A percentile compares a stretch with the other conserved stretches of the same genome.
Evolutionary conservation across 257 asterid species (phyloP).

Genomic region (Przewalskia tangutica): DNA sequence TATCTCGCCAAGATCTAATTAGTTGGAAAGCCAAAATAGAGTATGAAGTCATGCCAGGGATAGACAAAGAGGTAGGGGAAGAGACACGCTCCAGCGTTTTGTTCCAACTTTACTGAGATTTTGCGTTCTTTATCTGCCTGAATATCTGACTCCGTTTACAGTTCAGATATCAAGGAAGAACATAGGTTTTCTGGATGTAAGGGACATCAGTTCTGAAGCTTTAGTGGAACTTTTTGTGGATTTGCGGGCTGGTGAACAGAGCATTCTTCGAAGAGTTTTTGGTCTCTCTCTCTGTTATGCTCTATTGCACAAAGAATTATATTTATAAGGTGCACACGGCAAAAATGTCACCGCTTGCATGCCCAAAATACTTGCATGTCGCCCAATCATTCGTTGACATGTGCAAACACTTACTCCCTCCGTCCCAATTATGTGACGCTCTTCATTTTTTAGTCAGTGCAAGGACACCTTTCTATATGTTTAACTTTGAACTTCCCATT

Average conservation of each 20-base stretch:
- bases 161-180: slow-evolving; percentile 90
- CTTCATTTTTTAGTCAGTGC: too few species aligned
- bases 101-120: not conserved
- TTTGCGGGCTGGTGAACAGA: slow-evolving; percentile 51
- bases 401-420: not conserved
- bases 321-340: not conserved
- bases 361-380: not conserved
- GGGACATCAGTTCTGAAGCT: slow-evolving; percentile 53
- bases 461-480: too few species aligned
- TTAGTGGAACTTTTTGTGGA: slow-evolving; percentile 52
- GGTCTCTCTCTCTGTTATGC: slow-evolving; percentile 33
- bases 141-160: slow-evolving; percentile 64
- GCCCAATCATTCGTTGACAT: not conserved
- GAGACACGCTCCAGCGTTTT: not conserved
- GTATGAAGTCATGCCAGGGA: slow-evolving; percentile 43
- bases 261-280: slow-evolving; percentile 74
- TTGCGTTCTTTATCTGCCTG: slow-evolving; percentile 27
- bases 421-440: too few species aligned
- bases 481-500: too few species aligned
- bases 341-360: not conserved
- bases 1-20: slow-evolving; percentile 75
- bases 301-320: not conserved
- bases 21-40: slow-evolving; percentile 85
- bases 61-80: slow-evolving; percentile 52
- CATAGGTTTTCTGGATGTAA: slow-evolving; percentile 78